A percentile compares a stretch with the other conserved stretches of the same genome.
phyloP scores from a whole-genome alignment of 2,329 filamentous ascomycete species.

The Botrytis fragariae region DNA sequence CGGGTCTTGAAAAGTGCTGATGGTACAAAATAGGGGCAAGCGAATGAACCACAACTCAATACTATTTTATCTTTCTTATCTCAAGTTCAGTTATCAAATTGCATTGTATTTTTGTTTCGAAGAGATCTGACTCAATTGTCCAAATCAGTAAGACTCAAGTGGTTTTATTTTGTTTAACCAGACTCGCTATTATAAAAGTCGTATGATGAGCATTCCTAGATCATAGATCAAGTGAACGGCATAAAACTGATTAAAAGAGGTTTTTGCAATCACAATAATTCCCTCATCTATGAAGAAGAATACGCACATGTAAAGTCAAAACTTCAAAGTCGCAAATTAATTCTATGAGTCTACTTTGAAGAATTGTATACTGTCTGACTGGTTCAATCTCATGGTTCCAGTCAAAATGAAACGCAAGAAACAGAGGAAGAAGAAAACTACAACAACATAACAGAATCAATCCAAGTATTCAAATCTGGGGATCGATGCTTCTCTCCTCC shows the following conservation, averaged over 20 bases:
- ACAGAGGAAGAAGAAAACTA: neutral
- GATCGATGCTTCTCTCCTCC: neutral
- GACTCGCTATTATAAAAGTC: neutral
- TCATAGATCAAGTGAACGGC: neutral
- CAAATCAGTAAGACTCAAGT: neutral
- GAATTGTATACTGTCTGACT: neutral
- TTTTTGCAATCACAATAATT: neutral
- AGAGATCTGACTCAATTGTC: neutral
- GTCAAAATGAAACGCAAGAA: neutral
- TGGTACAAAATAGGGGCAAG: neutral
- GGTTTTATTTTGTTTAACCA: neutral
- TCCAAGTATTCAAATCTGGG: neutral
- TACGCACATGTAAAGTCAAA: neutral
- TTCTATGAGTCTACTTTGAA: neutral
- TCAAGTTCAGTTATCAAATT: neutral
- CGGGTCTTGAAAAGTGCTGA: neutral
- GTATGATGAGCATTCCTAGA: neutral
- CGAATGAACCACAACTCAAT: neutral
- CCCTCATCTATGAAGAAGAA: neutral
- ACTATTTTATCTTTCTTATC: neutral
- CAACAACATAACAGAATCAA: neutral
- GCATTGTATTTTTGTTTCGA: neutral
- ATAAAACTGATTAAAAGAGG: neutral
- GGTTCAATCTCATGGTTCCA: neutral
- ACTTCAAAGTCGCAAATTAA: neutral